Base-by-base conservation (phyloP, 176 grass and related monocot species). In the Tuctoria greenei region DNA sequence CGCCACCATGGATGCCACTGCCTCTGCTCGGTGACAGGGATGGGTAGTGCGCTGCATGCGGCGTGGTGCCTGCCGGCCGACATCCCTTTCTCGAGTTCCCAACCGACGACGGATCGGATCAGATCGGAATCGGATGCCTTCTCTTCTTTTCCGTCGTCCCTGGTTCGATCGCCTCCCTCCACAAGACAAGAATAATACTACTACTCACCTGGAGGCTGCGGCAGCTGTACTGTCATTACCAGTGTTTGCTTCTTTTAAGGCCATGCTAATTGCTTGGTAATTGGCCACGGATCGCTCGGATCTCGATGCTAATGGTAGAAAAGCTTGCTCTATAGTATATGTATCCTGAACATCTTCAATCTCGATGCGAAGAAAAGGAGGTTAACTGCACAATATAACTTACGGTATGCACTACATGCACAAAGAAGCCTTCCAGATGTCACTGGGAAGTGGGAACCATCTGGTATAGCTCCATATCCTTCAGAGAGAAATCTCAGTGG, bases 101-200 rank as follows among this genome's bases (percentile, higher is more conserved):
- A 84, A 64, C 81, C 76, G 75, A 76, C 76, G 75, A 76, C 21
- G 76, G 72, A 81, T 81, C 78, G 10, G 69, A 88, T 80, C 76
- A 35, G 76, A 72, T 76, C 45, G 72, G 47, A 82, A 83, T 83
- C 85, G 44, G 85, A 83, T 87, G 74, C 85, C 86, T 75, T 76
- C 64, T 79, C 76, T 44, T 80, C 81, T 84, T 88, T 80, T 61
- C 76, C 49, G 20, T 43, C 49, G 20, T 43, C 20, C 21, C 71
- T 4, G n/a, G 10, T 0, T 54, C 70, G 24, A 1, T 54, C 70
- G 24, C 62, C 74, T 16, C 38, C 18, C 35, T 65, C 70, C 57
- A 50, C 76, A 71, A 61, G 86, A 46, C 55, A 88, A 27, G 81
- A 88, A 88, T 71, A 69, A 65, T 64, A 18, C 8, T 40, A 16